phyloP scores from a whole-genome alignment of 306 rosid genomes.

The Hylodesmum podocarpum region DNA sequence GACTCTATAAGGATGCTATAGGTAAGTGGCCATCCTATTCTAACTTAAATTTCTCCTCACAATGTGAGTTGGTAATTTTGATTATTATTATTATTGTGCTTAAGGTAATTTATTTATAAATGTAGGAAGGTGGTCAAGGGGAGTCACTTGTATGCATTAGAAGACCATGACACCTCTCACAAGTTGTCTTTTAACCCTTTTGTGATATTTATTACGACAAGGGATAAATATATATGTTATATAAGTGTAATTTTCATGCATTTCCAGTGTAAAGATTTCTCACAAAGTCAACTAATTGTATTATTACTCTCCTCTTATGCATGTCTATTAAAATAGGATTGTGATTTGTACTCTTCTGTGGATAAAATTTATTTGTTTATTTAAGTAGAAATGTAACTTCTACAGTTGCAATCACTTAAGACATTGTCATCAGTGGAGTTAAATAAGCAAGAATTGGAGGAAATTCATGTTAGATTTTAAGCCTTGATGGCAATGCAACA shows the following conservation, averaged over 20 bases:
- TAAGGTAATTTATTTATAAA: conserved; percentile 30
- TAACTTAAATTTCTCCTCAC: conserved; percentile 2
- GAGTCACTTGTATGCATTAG: conserved; percentile 59
- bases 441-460: conserved; percentile 51
- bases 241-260: no score
- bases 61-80: conserved; percentile 14
- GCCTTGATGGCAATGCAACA: background rate
- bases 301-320: conserved; percentile 19
- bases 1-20: conserved; percentile 80
- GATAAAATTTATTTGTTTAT: background rate
- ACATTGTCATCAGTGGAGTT: conserved; percentile 67
- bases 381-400: conserved; percentile 21
- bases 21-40: conserved; percentile 52
- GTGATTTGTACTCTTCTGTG: background rate
- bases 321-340: background rate
- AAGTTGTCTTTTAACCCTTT: conserved; percentile 49
- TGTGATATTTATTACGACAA: background rate
- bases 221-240: background rate
- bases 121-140: conserved; percentile 74
- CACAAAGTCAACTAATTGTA: no score
- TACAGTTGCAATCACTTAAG: conserved; percentile 74
- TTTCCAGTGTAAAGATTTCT: no score
- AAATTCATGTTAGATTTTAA: conserved; percentile 47
- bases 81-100: background rate
- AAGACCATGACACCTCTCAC: conserved; percentile 75